Evolutionary conservation across 441 rosid genomes (phyloP), one percentile per base, ranked within the genome.

Genomic region (Geranium incanum): DNA sequence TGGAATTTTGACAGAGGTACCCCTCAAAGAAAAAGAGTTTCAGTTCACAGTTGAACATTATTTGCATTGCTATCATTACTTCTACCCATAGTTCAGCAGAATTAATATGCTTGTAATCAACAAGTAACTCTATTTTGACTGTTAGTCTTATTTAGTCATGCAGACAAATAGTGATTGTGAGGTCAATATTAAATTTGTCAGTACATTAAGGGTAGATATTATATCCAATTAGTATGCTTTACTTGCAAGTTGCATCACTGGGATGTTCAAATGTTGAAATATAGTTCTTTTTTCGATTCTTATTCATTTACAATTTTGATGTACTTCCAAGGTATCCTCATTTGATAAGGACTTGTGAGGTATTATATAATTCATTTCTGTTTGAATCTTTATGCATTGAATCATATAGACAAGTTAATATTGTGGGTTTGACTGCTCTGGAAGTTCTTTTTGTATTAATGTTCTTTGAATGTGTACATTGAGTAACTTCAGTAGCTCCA

Each of bases 401-500:
- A 71, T 38, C 71, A 37, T 55, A 67, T 18, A 5, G 74, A 68
- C 28, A 7, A 76, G 13, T 59, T 50, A 71, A 33, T 57, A 68
- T 70, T 66, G 67, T 72, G 39, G 63, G 50, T 73, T 68, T 36
- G 67, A 74, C 60, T 78, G 66, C 45, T 59, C 63, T 66, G 73
- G 55, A 74, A 72, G 68, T 81, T 76, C 45, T 60, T 69, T 73
- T 48, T 73, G 69, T 41, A 60, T 78, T 71, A 64, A 45, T 78
- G 39, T 74, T 62, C 55, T 74, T 52, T 79, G 70, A 37, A 71
- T 76, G 63, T 66, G 60, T 62, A 67, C 71, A 33, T 74, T 59
- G 78, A 55, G 63, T 72, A 83, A 79, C 81, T 70, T 79, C 84
- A 82, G 57, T 81, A 82, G 87, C 80, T 77, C 80, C 67, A 67